A percentile compares a stretch with the other conserved stretches of the same genome.
phyloP scores from a whole-genome alignment of 108 stramenopile genomes.

The Discostella pseudostelligera region DNA sequence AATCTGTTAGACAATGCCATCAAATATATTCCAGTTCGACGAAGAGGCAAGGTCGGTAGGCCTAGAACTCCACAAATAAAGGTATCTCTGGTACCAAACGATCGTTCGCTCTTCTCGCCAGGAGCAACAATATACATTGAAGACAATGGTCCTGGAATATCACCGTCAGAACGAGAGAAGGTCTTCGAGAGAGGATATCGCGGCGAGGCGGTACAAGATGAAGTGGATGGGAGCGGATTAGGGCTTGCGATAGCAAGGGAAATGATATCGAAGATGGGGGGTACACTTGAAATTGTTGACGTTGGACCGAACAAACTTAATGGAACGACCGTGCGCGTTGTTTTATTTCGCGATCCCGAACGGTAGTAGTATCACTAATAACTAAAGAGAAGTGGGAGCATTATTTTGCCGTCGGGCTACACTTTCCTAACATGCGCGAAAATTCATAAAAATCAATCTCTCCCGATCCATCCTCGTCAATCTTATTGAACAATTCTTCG shows the following conservation, averaged over 20 bases:
- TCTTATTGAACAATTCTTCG: slow-evolving; percentile 76
- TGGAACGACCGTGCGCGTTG: slow-evolving; percentile 43
- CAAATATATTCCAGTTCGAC: slow-evolving; percentile 62
- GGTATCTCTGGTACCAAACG: slow-evolving; percentile 54
- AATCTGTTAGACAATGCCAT: slow-evolving; percentile 88
- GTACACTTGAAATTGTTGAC: slow-evolving; percentile 49
- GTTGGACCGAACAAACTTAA: slow-evolving; percentile 39
- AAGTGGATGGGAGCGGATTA: slow-evolving; percentile 62
- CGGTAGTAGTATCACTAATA: no score
- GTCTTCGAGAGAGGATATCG: slow-evolving; percentile 81
- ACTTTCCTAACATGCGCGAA: slow-evolving; percentile 60
- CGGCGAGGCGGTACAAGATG: slow-evolving; percentile 36
- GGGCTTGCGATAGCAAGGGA: slow-evolving; percentile 65
- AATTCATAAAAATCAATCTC: slow-evolving; percentile 90
- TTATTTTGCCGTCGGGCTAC: not conserved
- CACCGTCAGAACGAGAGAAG: slow-evolving; percentile 52
- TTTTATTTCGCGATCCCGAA: slow-evolving; percentile 38
- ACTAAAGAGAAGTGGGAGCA: no score
- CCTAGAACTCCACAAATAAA: slow-evolving; percentile 52
- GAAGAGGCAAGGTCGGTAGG: slow-evolving; percentile 35
- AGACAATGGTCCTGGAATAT: slow-evolving; percentile 86
- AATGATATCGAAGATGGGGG: slow-evolving; percentile 71
- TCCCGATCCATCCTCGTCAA: slow-evolving; percentile 77
- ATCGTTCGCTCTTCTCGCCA: slow-evolving; percentile 29
- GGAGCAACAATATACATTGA: slow-evolving; percentile 77